A percentile compares a stretch with the other conserved stretches of the same genome.
Evolutionary conservation across 1,139 yeast genomes (phyloP).

Genomic region (Kluyveromyces sp.): DNA sequence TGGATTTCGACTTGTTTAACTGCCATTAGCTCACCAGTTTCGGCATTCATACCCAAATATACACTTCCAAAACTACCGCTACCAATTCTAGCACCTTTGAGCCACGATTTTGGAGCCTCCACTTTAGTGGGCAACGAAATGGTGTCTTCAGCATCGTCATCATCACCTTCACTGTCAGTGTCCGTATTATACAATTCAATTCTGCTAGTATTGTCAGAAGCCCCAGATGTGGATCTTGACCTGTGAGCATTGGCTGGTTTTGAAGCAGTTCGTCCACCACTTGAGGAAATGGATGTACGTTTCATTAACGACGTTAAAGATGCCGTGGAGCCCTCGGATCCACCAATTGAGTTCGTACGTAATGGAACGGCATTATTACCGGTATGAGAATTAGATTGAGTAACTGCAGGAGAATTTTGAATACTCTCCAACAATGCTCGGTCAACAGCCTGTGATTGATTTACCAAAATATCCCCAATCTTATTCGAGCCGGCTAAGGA

Average conservation of each 20-base stretch:
- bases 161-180: conserved; percentile 39
- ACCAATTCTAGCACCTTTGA: conserved; percentile 87
- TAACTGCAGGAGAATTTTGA: conserved; percentile 3
- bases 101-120: conserved; percentile 64
- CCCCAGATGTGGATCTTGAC: conserved; percentile 12
- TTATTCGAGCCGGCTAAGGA: conserved; percentile 32
- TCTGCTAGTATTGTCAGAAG: conserved; percentile 35
- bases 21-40: conserved; percentile 94
- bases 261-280: not conserved
- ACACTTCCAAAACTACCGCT: conserved; percentile 95
- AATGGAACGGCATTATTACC: not conserved
- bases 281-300: conserved; percentile 16
- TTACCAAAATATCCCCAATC: conserved; percentile 62
- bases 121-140: conserved; percentile 30
- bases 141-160: conserved; percentile 35
- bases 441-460: conserved; percentile 52
- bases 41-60: conserved; percentile 82
- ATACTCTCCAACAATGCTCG: conserved; percentile 38
- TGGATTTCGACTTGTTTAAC: conserved; percentile 86
- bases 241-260: not conserved
- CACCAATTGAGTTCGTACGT: not conserved
- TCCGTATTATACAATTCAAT: conserved; percentile 40
- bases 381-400: not conserved
- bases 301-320: conserved; percentile 4
- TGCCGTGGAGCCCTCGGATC: not conserved